Base-by-base conservation (phyloP, 768 basidiomycete species). In the Tubosaeta brunneosetosa region DNA sequence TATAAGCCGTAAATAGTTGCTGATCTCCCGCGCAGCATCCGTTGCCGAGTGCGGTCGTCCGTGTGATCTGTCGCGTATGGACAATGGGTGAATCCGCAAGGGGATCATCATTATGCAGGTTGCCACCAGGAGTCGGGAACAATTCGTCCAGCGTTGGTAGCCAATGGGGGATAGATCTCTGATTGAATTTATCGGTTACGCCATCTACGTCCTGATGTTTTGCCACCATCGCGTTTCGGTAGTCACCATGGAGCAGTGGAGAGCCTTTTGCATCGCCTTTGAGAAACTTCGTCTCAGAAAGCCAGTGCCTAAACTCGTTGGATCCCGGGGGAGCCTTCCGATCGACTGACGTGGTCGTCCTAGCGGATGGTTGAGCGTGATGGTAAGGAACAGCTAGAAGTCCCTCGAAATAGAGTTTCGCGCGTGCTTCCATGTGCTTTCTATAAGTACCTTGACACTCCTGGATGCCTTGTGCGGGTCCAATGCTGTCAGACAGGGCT, bases 401-500 rank as follows among this genome's bases (percentile, higher is more conserved):
- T 11, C 71, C 71, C 50, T 82, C 75, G 53, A 73, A 81, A 63
- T 78, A 81, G 29, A 73, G 66, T 51, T 71, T 71, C 22, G 71
- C 67, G 57, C 73, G 76, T 47, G 75, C 71, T 49, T 75, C 69
- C 81, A 81, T 83, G 57, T 75, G 73, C 45, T 70, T 66, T 53
- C 70, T 71, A 61, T 85, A 84, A 9, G 77, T 75, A 19, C 79
- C 80, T 52, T 76, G 72, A 41, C 70, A 73, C 61, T 83, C 80
- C 54, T 77, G 73, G 40, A 81, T 71, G 38, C 76, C 76, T 31
- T 62, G 51, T 17, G 74, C 69, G 51, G 74, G 72, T 13, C 76
- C 77, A 46, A 85, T 73, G 41, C 70, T 75, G 55, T 69, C 71
- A 52, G 78, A 74, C 36, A 85, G 67, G 26, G 77, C 65, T 45